phyloP scores from a whole-genome alignment of 306 rosid species.

The Echinosophora koreensis region DNA sequence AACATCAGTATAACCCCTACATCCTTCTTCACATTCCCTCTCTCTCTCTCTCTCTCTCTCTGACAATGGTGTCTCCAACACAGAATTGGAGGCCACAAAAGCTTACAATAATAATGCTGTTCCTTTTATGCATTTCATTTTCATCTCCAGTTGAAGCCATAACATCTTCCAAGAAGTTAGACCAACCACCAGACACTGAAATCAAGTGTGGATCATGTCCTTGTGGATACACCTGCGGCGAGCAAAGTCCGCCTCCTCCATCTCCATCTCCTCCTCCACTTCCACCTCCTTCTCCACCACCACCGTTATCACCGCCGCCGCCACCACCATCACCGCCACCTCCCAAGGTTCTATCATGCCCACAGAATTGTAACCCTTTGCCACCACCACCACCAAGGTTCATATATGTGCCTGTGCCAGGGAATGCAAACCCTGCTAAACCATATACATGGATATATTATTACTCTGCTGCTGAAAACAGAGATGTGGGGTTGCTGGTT shows the following conservation, averaged over 20 bases:
- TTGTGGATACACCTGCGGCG: slow-evolving; percentile 68
- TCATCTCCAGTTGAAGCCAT: slow-evolving; percentile 40
- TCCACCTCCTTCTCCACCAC: slow-evolving; percentile 12
- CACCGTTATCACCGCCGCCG: not conserved
- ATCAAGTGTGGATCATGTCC: slow-evolving; percentile 91
- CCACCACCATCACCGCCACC: slow-evolving; percentile 48
- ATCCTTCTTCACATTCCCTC: slow-evolving; percentile 19
- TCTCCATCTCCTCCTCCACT: slow-evolving; percentile 31
- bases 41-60: not conserved
- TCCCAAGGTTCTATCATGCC: slow-evolving; percentile 39
- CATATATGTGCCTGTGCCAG: slow-evolving; percentile 74
- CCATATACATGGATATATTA: slow-evolving; percentile 54
- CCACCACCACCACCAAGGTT: slow-evolving; percentile 72
- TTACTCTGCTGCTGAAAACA: slow-evolving; percentile 51
- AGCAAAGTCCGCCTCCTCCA: slow-evolving; percentile 50
- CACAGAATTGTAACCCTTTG: slow-evolving; percentile 47
- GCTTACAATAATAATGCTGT: slow-evolving; percentile 6
- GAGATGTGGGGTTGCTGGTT: slow-evolving; percentile 43
- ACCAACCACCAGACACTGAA: slow-evolving; percentile 51
- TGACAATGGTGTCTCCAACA: slow-evolving; percentile 52
- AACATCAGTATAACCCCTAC: slow-evolving; percentile 32
- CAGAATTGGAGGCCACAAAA: slow-evolving; percentile 44
- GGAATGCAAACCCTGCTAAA: slow-evolving; percentile 53
- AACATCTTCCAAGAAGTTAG: slow-evolving; percentile 48
- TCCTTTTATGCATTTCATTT: slow-evolving; percentile 49